A percentile compares a stretch with the other conserved stretches of the same genome.
Evolutionary conservation across 345 rosid species (phyloP).

Genomic region (Turritis glabra): DNA sequence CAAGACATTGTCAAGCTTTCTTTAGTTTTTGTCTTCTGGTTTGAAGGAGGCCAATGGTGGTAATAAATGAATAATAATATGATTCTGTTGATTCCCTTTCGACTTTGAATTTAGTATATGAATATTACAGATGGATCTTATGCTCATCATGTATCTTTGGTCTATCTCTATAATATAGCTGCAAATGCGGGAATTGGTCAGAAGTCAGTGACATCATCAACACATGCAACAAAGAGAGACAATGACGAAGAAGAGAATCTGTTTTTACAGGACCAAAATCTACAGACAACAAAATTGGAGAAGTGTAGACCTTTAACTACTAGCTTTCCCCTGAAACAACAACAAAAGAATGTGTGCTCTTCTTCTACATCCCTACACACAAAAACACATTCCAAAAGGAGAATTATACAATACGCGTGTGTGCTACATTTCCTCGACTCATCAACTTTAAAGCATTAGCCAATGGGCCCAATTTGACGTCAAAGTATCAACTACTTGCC

Average conservation of each 20-base stretch:
- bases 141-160: background rate
- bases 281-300: no score
- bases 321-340: no score
- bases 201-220: background rate
- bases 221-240: background rate
- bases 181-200: background rate
- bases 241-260: background rate
- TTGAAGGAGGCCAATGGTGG: background rate
- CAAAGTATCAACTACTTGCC: no score
- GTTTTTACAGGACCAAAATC: background rate
- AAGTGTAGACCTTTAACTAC: no score
- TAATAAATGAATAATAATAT: slow-evolving; percentile 19
- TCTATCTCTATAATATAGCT: background rate
- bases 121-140: background rate
- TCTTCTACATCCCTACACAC: background rate
- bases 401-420: no score
- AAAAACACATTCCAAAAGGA: no score
- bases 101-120: background rate
- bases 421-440: no score
- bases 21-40: background rate
- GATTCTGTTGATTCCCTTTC: background rate
- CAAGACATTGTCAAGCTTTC: slow-evolving; percentile 15
- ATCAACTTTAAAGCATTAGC: no score
- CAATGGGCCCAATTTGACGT: no score
- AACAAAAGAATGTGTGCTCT: background rate